Evolutionary conservation across 257 asterid genomes (phyloP), one percentile per base, ranked within the genome.

Genomic region (Buddleja alternifolia): DNA sequence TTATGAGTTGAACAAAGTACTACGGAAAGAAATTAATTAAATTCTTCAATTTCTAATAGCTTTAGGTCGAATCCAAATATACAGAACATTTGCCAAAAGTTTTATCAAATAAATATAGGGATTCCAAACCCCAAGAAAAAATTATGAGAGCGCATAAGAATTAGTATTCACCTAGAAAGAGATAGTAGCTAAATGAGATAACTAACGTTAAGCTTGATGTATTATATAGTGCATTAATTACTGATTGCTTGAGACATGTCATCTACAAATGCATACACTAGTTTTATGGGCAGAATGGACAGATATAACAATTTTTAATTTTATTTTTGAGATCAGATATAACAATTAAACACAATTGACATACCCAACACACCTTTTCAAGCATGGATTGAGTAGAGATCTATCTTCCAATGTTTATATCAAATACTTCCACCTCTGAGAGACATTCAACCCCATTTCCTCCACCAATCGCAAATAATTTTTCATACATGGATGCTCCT

Each of bases 391-490:
- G 84, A 23, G 76, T 39, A 52, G 24, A 48, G 19, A 84, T 73
- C 97, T 96, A 90, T 66, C 71, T 82, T 46, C 94, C 96, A 48
- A 29, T 20, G 69, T 73, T 68, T 29, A 37, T 10, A 64, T 88
- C 88, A 52, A 85, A 76, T 77, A 84, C 40, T 66, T 90, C 97
- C 60, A 90, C 97, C 63, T 90, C 90, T 0, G 96, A 74, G 64
- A 77, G 77, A 63, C 86, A 81, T 4, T 81, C 83, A 54, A 12
- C 79, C 42, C 88, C 88, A 80, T 81, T 67, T 63, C 88, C 89
- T 19, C 97, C 97, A 29, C 97, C 97, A 62, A 84, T 70, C 12
- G 88, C 86, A 65, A 78, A 86, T 6, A 90, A 48, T 16, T 74
- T 86, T 41, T 69, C 86, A 48, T 57, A 7, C 66, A 86, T 39